Percentiles rank a stretch among this genome's conserved stretches.
These are phyloP conservation scores for Pleurotus platypus DNA, from an alignment of 768 basidiomycete species.

Conservation along the genomic window DNA sequence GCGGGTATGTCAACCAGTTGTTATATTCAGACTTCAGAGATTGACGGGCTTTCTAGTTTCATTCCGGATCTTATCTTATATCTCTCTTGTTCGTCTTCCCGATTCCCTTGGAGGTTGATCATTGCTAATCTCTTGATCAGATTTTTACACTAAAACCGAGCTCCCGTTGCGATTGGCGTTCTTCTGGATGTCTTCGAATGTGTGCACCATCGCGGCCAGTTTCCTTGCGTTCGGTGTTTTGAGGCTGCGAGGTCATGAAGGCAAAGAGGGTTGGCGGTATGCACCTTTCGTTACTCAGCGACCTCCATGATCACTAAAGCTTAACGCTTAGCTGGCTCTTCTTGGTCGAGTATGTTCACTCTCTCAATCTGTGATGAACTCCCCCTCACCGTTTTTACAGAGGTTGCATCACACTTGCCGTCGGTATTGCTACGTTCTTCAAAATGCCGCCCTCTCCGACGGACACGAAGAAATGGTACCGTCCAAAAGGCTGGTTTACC, in stretches of 20 bases:
- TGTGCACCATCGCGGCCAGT: constrained; percentile 43
- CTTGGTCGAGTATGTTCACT: constrained; percentile 38
- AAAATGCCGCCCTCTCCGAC: constrained; percentile 59
- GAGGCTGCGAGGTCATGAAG: constrained; percentile 52
- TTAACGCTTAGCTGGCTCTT: constrained; percentile 46
- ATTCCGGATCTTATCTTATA: constrained; percentile 62
- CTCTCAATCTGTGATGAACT: not conserved
- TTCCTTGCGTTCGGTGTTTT: constrained; percentile 64
- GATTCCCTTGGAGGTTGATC: no score
- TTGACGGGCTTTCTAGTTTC: constrained; percentile 27
- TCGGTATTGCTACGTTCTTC: constrained; percentile 55
- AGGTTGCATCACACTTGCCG: constrained; percentile 45
- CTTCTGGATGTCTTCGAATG: constrained; percentile 50
- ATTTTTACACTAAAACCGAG: constrained; percentile 60
- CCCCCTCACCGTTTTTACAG: constrained; percentile 13
- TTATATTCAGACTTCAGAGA: no score
- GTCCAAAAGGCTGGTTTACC: constrained; percentile 62
- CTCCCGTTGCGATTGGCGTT: constrained; percentile 52
- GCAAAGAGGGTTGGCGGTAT: constrained; percentile 49
- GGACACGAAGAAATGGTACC: constrained; percentile 53
- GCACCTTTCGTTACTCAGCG: constrained; percentile 7
- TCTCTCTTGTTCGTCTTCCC: constrained; percentile 43
- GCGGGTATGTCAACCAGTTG: constrained; percentile 28
- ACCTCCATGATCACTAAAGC: not conserved
- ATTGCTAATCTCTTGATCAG: constrained; percentile 17